Evolutionary conservation across 2,329 filamentous ascomycete genomes (phyloP).

Genomic region (Fusarium sarcochroum): DNA sequence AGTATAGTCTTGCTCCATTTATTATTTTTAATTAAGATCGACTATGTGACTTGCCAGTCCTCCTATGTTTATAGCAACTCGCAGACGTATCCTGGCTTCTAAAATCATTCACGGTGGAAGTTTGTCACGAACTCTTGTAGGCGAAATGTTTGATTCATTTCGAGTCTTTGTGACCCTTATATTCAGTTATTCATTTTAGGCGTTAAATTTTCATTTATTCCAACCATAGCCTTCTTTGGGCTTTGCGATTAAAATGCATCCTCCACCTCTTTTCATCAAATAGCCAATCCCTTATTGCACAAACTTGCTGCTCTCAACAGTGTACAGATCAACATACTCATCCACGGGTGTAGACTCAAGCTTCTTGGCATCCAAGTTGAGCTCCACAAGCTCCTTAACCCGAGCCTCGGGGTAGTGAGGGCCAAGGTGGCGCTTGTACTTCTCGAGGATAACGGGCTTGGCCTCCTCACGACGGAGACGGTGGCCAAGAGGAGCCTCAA

Average conservation of each 20-base stretch:
- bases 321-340: constrained; percentile 91
- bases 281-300: constrained; percentile 43
- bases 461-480: constrained; percentile 92
- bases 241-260: constrained; percentile 26
- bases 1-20: too few relatives aligned
- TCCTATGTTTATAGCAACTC: too few relatives aligned
- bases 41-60: too few relatives aligned
- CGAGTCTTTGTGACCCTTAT: constrained; percentile 10
- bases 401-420: constrained; percentile 84
- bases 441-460: constrained; percentile 95
- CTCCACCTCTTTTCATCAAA: constrained; percentile 15
- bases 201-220: constrained; percentile 23
- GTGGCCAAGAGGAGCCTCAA: constrained; percentile 96
- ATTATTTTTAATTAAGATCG: too few relatives aligned
- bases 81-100: too few relatives aligned
- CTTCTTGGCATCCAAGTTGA: constrained; percentile 81
- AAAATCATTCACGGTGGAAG: background rate
- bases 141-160: background rate
- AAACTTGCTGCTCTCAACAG: constrained; percentile 74
- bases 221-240: constrained; percentile 32
- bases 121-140: background rate
- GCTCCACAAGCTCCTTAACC: constrained; percentile 85
- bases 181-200: constrained; percentile 22
- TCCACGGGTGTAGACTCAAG: constrained; percentile 88
- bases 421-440: constrained; percentile 92